phyloP scores from a whole-genome alignment of 768 basidiomycete genomes.

The Stropharia rugosoannulata region DNA sequence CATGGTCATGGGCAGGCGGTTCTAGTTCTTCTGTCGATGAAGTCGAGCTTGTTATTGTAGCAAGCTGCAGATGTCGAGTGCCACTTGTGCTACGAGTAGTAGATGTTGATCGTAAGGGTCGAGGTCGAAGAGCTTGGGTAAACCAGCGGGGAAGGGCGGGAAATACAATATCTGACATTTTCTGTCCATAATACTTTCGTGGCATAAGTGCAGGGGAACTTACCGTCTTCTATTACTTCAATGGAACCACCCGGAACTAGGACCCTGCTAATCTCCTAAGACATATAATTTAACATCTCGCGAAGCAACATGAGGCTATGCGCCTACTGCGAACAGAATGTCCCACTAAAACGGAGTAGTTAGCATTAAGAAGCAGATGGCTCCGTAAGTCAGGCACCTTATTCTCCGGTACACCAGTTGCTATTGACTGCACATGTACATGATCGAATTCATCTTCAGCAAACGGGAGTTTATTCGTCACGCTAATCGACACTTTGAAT shows the following conservation, averaged over 20 bases:
- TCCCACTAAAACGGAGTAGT: conserved; percentile 51
- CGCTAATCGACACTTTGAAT: conserved; percentile 33
- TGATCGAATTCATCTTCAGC: conserved; percentile 84
- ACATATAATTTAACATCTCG: neutral
- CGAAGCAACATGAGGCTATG: neutral
- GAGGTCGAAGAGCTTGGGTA: conserved; percentile 63
- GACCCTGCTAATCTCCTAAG: conserved; percentile 71
- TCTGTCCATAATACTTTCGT: neutral
- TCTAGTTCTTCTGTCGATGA: conserved; percentile 9
- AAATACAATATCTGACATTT: conserved; percentile 63
- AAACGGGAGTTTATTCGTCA: conserved; percentile 76
- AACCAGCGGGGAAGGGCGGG: conserved; percentile 79
- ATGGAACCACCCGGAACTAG: conserved; percentile 68
- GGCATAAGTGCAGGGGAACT: conserved; percentile 10
- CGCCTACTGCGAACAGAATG: conserved; percentile 56
- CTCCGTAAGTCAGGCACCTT: conserved; percentile 40
- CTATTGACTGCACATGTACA: conserved; percentile 68
- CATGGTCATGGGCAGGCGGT: conserved; percentile 60
- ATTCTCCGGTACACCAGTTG: conserved; percentile 71
- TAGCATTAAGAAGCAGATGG: neutral
- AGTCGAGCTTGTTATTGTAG: conserved; percentile 22
- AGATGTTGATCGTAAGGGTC: conserved; percentile 45
- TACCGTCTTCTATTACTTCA: conserved; percentile 75
- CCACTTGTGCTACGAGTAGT: conserved; percentile 52
- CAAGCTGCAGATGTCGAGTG: conserved; percentile 28